Percentiles rank a stretch among this genome's conserved stretches.
Conservation (phyloP, 148 eudicot genomes). For the Amaranthus palmeri region DNA sequence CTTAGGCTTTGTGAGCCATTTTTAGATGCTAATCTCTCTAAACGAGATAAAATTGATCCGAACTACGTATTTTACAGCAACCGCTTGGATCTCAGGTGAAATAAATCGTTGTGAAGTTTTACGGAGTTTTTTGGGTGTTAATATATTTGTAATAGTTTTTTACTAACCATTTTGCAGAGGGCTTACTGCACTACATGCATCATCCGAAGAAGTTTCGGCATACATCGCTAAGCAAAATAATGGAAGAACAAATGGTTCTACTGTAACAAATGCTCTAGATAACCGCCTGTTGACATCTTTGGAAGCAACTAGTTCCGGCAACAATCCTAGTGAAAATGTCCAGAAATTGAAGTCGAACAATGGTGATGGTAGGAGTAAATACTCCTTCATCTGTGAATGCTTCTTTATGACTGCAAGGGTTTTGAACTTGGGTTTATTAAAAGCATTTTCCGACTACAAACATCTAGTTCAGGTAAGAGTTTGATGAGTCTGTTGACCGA, state of each 20-base stretch:
- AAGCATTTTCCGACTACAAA: conserved; percentile 93
- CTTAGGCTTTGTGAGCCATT: conserved; percentile 94
- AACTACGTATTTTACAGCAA: conserved; percentile 63
- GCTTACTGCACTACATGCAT: conserved; percentile 92
- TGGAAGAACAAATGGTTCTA: conserved; percentile 29
- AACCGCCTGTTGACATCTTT: conserved; percentile 49
- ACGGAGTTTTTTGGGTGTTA: background rate
- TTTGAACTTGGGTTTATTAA: conserved; percentile 81
- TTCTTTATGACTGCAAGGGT: conserved; percentile 99
- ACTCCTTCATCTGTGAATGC: conserved; percentile 87
- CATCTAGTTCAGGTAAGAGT: conserved; percentile 85
- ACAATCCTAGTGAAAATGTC: conserved; percentile 31
- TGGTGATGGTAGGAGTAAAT: conserved; percentile 47
- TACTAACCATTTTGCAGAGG: conserved; percentile 39
- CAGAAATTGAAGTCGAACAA: conserved; percentile 34
- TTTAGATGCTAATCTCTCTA: conserved; percentile 71
- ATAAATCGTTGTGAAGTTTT: conserved; percentile 3
- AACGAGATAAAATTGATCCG: conserved; percentile 82
- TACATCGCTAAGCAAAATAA: conserved; percentile 42
- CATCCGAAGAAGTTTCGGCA: conserved; percentile 86
- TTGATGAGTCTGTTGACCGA: background rate
- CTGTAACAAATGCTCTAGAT: conserved; percentile 30
- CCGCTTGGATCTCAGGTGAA: conserved; percentile 77
- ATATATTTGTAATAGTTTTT: background rate
- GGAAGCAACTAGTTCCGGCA: conserved; percentile 59